Conservation (phyloP, 2,329 filamentous ascomycete species). For the Cladosporium sp. region DNA sequence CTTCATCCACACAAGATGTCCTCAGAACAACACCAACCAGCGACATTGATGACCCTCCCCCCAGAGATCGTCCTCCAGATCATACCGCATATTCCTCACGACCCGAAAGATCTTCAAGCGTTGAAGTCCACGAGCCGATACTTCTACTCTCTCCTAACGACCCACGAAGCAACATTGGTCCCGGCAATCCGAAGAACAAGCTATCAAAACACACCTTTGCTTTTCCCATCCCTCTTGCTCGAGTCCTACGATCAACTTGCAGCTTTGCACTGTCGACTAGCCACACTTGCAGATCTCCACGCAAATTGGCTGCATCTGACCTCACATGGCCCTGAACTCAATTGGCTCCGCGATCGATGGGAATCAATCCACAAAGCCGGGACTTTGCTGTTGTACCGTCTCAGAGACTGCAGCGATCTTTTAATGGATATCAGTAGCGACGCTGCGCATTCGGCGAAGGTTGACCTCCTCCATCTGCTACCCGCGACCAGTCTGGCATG, state of each 20-base stretch:
- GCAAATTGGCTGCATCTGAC: conserved; percentile 28
- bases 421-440: background rate
- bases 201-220: conserved; percentile 14
- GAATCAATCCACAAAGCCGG: conserved; percentile 29
- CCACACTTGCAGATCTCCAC: conserved; percentile 22
- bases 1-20: background rate
- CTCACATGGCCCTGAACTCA: conserved; percentile 23
- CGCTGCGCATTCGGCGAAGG: conserved; percentile 11
- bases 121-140: conserved; percentile 25
- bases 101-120: conserved; percentile 18
- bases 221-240: conserved; percentile 24
- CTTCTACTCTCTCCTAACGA: conserved; percentile 25
- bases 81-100: conserved; percentile 26
- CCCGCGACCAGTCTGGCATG: conserved; percentile 30
- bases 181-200: conserved; percentile 20
- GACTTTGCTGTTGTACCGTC: conserved; percentile 28
- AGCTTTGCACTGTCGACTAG: conserved; percentile 19
- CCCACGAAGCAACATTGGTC: conserved; percentile 28
- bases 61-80: conserved; percentile 27
- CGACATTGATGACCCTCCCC: conserved; percentile 25
- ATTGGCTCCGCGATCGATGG: conserved; percentile 31
- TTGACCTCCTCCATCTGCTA: conserved; percentile 24
- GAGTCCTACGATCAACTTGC: conserved; percentile 7
- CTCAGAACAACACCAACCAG: background rate
- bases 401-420: conserved; percentile 22